A percentile compares a stretch with the other conserved stretches of the same genome.
Conservation (phyloP, 345 rosid genomes). For the Punica granatum region DNA sequence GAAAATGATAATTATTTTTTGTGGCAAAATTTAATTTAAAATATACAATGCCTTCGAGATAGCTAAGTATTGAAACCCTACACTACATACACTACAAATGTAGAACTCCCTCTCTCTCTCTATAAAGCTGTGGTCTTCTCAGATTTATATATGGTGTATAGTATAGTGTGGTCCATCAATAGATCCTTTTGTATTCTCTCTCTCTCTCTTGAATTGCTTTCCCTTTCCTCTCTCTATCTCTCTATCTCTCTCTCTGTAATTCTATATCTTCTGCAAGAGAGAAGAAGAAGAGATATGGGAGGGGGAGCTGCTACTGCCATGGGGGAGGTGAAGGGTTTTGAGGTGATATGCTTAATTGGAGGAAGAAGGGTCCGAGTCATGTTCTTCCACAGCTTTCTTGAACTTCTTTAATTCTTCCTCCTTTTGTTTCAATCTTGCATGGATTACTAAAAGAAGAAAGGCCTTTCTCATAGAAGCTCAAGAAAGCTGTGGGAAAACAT, state of each 20-base stretch:
- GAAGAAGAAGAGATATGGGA: not conserved
- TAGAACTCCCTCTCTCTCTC: conserved; percentile 15
- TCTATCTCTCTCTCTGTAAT: not conserved
- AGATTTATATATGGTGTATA: conserved; percentile 7
- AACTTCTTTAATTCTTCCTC: conserved; percentile 30
- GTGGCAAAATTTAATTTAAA: not conserved
- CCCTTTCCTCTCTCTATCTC: conserved; percentile 5
- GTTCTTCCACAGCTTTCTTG: conserved; percentile 96
- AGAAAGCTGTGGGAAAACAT: conserved; percentile 86
- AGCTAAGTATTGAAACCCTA: conserved; percentile 24
- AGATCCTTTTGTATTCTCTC: conserved; percentile 16
- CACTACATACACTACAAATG: not conserved
- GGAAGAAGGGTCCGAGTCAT: conserved; percentile 24
- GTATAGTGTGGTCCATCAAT: conserved; percentile 44
- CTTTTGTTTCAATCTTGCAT: not conserved
- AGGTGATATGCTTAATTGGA: conserved; percentile 25
- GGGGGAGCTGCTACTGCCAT: too few species aligned
- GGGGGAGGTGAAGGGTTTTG: not conserved
- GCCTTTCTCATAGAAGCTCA: conserved; percentile 40
- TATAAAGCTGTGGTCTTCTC: conserved; percentile 39
- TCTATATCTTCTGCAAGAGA: not conserved
- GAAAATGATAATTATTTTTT: too few species aligned
- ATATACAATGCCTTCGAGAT: not conserved
- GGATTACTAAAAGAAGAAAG: not conserved
- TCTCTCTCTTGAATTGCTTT: conserved; percentile 8